These are phyloP conservation scores for Moesziomyces antarcticus DNA, from an alignment of 1,284 basidiomycete genomes.

Conservation along the genomic window DNA sequence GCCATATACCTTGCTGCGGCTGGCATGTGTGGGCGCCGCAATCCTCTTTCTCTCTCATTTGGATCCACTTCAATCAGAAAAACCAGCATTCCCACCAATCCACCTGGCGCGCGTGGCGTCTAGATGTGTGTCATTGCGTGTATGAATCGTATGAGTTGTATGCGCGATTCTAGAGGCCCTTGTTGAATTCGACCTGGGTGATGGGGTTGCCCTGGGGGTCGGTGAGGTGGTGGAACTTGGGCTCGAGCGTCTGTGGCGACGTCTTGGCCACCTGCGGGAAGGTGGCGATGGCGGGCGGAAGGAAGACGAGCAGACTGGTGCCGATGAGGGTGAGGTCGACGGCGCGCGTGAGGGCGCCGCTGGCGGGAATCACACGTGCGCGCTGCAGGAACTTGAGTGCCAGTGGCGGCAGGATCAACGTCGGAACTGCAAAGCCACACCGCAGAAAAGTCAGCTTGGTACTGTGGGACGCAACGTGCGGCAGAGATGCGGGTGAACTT, in stretches of 20 bases:
- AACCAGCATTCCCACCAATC: no score
- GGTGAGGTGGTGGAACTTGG: conserved; percentile 66
- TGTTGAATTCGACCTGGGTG: conserved; percentile 71
- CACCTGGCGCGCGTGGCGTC: no score
- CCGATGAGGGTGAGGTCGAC: conserved; percentile 68
- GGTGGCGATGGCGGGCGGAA: conserved; percentile 73
- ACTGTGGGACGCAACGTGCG: no score
- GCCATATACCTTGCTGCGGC: conserved; percentile 12
- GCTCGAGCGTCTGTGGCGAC: conserved; percentile 68
- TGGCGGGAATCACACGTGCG: conserved; percentile 38
- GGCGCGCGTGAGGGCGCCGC: conserved; percentile 37
- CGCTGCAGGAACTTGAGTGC: conserved; percentile 69
- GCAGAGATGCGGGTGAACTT: conserved; percentile 18
- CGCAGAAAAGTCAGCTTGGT: not conserved
- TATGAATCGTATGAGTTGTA: no score
- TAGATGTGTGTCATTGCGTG: no score
- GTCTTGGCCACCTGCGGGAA: conserved; percentile 71
- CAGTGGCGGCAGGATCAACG: conserved; percentile 71
- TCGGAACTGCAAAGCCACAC: conserved; percentile 63
- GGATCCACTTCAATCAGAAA: no score
- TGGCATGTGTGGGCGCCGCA: not conserved
- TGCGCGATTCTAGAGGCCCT: conserved; percentile 68
- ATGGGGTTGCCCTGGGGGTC: conserved; percentile 62
- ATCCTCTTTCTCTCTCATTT: no score
- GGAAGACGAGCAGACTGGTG: conserved; percentile 70